phyloP scores from a whole-genome alignment of 1,284 basidiomycete genomes.

The Lentinula novae-zelandiae region DNA sequence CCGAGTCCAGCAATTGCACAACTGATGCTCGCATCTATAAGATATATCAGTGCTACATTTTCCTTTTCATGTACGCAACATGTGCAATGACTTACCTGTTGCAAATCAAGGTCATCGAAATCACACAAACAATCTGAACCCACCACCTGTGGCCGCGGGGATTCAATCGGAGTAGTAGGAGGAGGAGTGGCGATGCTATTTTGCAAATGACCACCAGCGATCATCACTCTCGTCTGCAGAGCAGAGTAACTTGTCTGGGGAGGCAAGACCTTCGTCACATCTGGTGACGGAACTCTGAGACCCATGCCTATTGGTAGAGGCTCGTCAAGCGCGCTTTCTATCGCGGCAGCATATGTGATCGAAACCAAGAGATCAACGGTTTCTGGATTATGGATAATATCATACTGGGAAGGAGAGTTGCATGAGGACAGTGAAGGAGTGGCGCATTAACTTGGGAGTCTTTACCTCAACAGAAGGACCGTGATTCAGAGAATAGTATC shows the following conservation, averaged over 20 bases:
- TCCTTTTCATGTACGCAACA: neutral
- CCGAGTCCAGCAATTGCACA: slow-evolving; percentile 35
- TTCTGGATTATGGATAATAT: slow-evolving; percentile 54
- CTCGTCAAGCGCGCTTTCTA: slow-evolving; percentile 45
- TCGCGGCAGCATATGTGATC: slow-evolving; percentile 51
- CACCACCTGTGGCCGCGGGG: neutral
- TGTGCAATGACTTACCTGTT: slow-evolving; percentile 25
- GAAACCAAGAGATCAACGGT: slow-evolving; percentile 61
- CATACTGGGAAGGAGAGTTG: slow-evolving; percentile 39
- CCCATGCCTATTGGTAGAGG: slow-evolving; percentile 57
- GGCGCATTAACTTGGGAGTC: neutral
- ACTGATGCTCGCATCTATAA: slow-evolving; percentile 45
- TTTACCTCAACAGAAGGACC: slow-evolving; percentile 60
- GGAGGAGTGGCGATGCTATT: neutral
- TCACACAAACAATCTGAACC: slow-evolving; percentile 40
- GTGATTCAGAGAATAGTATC: slow-evolving; percentile 57
- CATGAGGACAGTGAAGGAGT: slow-evolving; percentile 12
- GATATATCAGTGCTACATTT: neutral
- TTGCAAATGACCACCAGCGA: neutral
- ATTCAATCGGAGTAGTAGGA: slow-evolving; percentile 7
- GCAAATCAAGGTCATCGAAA: slow-evolving; percentile 40
- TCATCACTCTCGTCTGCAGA: neutral
- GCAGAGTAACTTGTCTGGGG: neutral
- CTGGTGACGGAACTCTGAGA: slow-evolving; percentile 42
- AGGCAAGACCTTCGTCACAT: slow-evolving; percentile 10